phyloP scores from a whole-genome alignment of 139 green algal genomes.

The Coelastrella sp. region DNA sequence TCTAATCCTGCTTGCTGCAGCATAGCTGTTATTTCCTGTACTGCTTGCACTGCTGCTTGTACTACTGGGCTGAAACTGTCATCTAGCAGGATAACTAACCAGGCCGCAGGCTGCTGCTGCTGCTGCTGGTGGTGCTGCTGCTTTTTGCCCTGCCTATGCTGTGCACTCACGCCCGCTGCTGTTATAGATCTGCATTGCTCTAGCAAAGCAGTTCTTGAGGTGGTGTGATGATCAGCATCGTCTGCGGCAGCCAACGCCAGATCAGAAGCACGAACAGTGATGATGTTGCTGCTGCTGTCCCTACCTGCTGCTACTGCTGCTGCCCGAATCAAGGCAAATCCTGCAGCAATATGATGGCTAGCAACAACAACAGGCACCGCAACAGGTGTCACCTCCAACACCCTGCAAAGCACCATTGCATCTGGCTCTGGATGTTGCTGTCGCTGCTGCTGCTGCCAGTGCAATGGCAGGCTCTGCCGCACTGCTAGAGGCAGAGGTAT shows the following conservation, averaged over 20 bases:
- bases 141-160: neutral
- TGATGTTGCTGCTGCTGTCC: neutral
- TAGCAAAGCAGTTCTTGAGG: neutral
- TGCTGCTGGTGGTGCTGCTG: neutral
- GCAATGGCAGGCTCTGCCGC: neutral
- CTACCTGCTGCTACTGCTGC: slow-evolving; percentile 5
- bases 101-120: neutral
- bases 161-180: neutral
- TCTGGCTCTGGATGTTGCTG: neutral
- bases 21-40: too few species aligned
- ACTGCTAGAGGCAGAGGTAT: too few species aligned
- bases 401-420: neutral
- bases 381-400: neutral
- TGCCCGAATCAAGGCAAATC: neutral
- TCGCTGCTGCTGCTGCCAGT: neutral
- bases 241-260: neutral
- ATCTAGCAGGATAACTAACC: neutral
- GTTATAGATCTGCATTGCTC: neutral
- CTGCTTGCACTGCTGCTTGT: neutral
- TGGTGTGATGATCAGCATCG: neutral
- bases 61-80: neutral
- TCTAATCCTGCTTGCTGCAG: too few species aligned
- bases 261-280: neutral
- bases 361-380: neutral
- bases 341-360: neutral